Evolutionary conservation across 805 yeast species (phyloP).

Genomic region (Barnettozyma botsteinii): DNA sequence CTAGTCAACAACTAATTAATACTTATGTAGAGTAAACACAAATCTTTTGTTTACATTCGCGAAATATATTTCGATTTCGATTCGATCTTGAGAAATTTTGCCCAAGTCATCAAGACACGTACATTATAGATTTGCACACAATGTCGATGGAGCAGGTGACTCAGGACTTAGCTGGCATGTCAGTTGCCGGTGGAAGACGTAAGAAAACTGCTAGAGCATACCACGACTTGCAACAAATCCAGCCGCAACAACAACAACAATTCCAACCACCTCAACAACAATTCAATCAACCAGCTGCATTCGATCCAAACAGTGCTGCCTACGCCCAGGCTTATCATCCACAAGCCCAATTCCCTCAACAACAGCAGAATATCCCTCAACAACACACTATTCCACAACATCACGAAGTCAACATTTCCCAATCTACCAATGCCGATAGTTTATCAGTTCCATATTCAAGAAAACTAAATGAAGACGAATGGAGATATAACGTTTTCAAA

Average conservation of each 20-base stretch:
- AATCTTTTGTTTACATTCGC: slow-evolving; percentile 1
- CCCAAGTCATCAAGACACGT: slow-evolving; percentile 1
- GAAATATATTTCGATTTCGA: not conserved
- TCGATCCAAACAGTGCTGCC: no score
- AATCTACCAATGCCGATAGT: slow-evolving; percentile 7
- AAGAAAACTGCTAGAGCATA: slow-evolving; percentile 24
- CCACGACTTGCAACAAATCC: slow-evolving; percentile 15
- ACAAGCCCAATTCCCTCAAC: not conserved
- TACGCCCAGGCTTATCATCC: no score
- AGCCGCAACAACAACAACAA: slow-evolving; percentile 1
- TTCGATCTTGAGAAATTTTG: not conserved
- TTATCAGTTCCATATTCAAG: slow-evolving; percentile 19
- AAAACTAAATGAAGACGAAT: slow-evolving; percentile 16
- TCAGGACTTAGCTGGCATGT: slow-evolving; percentile 11
- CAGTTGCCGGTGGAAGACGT: slow-evolving; percentile 13
- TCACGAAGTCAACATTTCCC: not conserved
- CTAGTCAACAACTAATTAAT: not conserved
- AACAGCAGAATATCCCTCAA: no score
- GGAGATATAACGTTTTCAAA: slow-evolving; percentile 40
- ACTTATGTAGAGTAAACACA: no score
- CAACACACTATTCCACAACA: slow-evolving; percentile 2
- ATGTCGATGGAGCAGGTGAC: slow-evolving; percentile 10
- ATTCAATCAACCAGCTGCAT: not conserved
- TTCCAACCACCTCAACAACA: not conserved
- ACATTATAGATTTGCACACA: no score